Base-by-base conservation (phyloP, 2,329 filamentous ascomycete species). In the Xylaria sp. region DNA sequence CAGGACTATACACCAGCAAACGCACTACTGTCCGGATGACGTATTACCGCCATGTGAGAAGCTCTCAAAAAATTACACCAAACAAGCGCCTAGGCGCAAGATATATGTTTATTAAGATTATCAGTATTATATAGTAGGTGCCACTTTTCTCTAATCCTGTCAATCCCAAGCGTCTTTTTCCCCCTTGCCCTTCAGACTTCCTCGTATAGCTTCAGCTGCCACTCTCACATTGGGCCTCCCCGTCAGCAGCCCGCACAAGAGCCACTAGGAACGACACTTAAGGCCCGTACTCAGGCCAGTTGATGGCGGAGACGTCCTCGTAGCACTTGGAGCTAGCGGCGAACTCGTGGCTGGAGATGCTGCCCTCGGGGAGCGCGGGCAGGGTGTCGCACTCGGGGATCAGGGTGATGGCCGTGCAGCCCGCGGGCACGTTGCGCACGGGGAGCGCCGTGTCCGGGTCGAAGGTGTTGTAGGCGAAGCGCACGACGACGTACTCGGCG, bases 371-470 rank as follows among this genome's bases (percentile, higher is more conserved):
- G 25, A 83, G 68, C 15, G 76, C 75, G 13, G 80, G 73, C 48
- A 86, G 72, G 64, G 71, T 56, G 0, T 80, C 79, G 59, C 85
- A 86, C 74, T 84, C 77, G 9, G 84, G 81, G 18, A 86, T 71
- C 57, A 87, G 74, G 9, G 74, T 77, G 48, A 87, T 76, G 8
- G 80, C 76, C 1, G 79, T 82, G 68, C 85, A 87, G 2, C 76
- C 79, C 51, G 78, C 74, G 2, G 83, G 82, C 1, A 82, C 72
- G 4, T 72, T 66, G 66, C 75, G 36, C 48, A 71, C 68, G 60
- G 68, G 60, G 5, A 72, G 46, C 20, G 74, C 73, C 0, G 69
- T 73, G 18, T 33, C 58, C 1, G 51, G 2, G 59, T 73, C 55
- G 18, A 60, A 71, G 52, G 28, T 64, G 55, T 70, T 71, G 68